Conservation (phyloP, 345 rosid genomes). For the Triadica sebifera region DNA sequence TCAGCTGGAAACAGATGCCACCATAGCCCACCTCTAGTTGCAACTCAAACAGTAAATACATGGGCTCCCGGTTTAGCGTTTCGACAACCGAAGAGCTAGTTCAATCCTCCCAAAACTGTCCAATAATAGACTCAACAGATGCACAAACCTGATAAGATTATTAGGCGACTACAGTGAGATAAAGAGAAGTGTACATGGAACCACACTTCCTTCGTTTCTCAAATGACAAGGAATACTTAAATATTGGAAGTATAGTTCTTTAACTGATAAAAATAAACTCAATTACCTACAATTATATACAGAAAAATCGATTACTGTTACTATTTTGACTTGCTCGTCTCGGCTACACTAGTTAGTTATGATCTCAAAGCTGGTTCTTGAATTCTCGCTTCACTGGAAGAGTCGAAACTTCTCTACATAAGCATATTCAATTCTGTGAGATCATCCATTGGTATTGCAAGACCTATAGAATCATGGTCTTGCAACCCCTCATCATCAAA, state of each 20-base stretch:
- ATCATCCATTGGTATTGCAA: conserved; percentile 93
- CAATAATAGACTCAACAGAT: too few species aligned
- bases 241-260: not conserved
- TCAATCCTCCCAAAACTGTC: too few species aligned
- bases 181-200: too few species aligned
- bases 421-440: conserved; percentile 52
- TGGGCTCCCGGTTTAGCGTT: too few species aligned
- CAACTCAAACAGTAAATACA: too few species aligned
- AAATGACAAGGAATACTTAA: not conserved
- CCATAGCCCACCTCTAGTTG: too few species aligned
- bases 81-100: too few species aligned
- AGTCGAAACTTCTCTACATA: conserved; percentile 14
- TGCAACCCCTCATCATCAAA: conserved; percentile 68
- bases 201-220: not conserved
- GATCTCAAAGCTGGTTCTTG: conserved; percentile 4
- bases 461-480: conserved; percentile 71
- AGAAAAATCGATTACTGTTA: not conserved
- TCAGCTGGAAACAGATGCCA: too few species aligned
- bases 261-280: not conserved
- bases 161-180: too few species aligned
- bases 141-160: too few species aligned
- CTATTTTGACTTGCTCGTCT: not conserved
- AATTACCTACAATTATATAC: conserved; percentile 10
- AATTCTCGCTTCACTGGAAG: not conserved
- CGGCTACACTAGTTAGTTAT: not conserved